Base-by-base conservation (phyloP, 2,329 filamentous ascomycete genomes). In the Pyricularia pennisetigena region DNA sequence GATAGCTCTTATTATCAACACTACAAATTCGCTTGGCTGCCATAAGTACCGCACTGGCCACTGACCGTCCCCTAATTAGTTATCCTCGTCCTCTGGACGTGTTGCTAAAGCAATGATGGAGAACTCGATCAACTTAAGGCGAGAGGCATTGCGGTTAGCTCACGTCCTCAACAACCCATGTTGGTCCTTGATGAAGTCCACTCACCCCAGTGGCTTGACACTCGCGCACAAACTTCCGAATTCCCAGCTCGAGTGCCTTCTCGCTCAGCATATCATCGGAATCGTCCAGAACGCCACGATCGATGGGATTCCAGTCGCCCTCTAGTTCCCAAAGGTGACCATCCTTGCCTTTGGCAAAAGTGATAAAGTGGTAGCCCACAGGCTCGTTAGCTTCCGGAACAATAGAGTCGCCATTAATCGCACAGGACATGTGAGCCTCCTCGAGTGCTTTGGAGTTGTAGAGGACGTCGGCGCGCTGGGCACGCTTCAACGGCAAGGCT, bases 361-460 rank as follows among this genome's bases (percentile, higher is more conserved):
- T 90, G 61, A 92, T 87, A 73, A 90, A 92, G 74, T 92, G 90
- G 71, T 90, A 81, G 74, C 91, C 87, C 4, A 91, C 83, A 67
- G 83, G 82, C 67, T 86, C 87, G 49, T 89, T 85, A 12, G 89
- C 85, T 24, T 72, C 76, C 1, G 90, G 90, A 3, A 88, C 87
- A 54, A 78, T 78, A 0, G 88, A 89, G 74, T 92, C 90, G 0
- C 93, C 93, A 59, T 82, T 78, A 1, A 79, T 79, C 4, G 90
- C 92, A 5, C 90, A 91, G 67, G 84, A 83, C 72, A 88, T 87
- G 78, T 95, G 91, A 1, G 90, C 91, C 65, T 82, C 84, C 77
- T 94, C 92, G 69, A 96, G 82, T 49, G 85, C 86, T 69, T 86
- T 79, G 65, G 86, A 91, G 69, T 90, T 83, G 76, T 95, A 92